These are phyloP conservation scores for Elsinoe australis DNA, from an alignment of 2,329 filamentous ascomycete genomes.

Conservation along the genomic window DNA sequence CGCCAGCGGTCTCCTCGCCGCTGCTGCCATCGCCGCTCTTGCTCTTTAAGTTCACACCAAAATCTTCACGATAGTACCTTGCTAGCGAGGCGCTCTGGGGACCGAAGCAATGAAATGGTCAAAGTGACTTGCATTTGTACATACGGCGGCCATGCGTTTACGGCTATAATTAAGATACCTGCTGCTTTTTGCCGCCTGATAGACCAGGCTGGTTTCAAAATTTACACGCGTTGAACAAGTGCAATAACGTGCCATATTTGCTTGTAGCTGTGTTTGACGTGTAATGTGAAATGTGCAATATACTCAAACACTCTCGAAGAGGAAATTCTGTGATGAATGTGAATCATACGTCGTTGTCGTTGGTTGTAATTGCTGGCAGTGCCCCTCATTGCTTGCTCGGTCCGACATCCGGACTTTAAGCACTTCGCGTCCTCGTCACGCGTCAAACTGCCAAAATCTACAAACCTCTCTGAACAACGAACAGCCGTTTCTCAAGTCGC, in stretches of 20 bases:
- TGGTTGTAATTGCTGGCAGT: no score
- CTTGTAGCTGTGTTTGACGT: no score
- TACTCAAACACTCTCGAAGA: no score
- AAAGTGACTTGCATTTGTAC: slow-evolving; percentile 9
- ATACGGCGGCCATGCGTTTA: slow-evolving; percentile 9
- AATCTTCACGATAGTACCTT: not conserved
- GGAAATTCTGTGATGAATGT: not conserved
- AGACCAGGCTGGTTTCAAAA: slow-evolving; percentile 10
- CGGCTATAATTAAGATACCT: slow-evolving; percentile 14
- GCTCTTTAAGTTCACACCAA: slow-evolving; percentile 24
- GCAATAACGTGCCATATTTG: not conserved
- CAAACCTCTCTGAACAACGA: no score
- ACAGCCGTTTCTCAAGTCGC: no score
- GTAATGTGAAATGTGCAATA: not conserved
- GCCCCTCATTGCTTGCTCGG: no score
- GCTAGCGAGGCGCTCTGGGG: slow-evolving; percentile 11
- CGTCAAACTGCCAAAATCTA: no score
- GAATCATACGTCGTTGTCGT: not conserved
- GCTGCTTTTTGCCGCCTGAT: slow-evolving; percentile 10
- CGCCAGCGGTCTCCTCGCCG: slow-evolving; percentile 33
- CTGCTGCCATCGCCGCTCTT: slow-evolving; percentile 37
- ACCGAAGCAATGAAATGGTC: slow-evolving; percentile 6
- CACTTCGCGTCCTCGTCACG: no score
- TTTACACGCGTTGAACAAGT: not conserved
- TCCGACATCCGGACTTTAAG: no score